A percentile compares a stretch with the other conserved stretches of the same genome.
Conservation (phyloP, 2,329 filamentous ascomycete species). For the Sporothrix inflata region DNA sequence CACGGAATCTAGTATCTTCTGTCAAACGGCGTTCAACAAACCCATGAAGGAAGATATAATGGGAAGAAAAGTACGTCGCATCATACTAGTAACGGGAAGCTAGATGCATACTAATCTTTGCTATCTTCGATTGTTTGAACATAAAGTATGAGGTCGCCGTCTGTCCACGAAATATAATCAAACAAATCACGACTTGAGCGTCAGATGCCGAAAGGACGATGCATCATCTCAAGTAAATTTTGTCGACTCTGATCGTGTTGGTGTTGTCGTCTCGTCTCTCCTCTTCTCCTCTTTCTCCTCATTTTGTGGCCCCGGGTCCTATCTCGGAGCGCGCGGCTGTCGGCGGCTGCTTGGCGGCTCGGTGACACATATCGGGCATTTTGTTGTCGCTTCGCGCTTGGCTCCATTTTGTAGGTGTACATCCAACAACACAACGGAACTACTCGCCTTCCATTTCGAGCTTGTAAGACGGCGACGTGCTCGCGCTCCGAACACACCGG, state of each 20-base stretch:
- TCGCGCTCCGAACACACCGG: neutral
- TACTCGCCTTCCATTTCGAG: neutral
- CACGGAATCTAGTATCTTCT: neutral
- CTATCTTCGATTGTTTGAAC: neutral
- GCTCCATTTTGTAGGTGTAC: neutral
- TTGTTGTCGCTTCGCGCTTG: neutral
- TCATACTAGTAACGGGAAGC: no score
- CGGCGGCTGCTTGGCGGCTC: slow-evolving; percentile 13
- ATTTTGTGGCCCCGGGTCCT: neutral
- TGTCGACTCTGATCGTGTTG: neutral
- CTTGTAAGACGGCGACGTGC: slow-evolving; percentile 8
- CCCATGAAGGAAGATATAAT: neutral
- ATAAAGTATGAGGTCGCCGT: neutral
- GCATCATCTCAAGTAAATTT: neutral
- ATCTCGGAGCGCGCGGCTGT: slow-evolving; percentile 16
- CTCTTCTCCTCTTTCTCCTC: slow-evolving; percentile 3
- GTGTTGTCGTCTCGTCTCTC: neutral
- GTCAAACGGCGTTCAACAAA: neutral
- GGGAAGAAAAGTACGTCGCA: no score
- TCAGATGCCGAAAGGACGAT: neutral
- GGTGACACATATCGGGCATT: slow-evolving; percentile 5
- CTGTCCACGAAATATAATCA: neutral
- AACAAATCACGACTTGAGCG: neutral
- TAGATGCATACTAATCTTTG: neutral
- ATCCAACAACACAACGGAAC: neutral